Percentiles rank a stretch among this genome's conserved stretches.
Conservation (phyloP, 2,329 filamentous ascomycete genomes). For the Metarhizium rileyi region DNA sequence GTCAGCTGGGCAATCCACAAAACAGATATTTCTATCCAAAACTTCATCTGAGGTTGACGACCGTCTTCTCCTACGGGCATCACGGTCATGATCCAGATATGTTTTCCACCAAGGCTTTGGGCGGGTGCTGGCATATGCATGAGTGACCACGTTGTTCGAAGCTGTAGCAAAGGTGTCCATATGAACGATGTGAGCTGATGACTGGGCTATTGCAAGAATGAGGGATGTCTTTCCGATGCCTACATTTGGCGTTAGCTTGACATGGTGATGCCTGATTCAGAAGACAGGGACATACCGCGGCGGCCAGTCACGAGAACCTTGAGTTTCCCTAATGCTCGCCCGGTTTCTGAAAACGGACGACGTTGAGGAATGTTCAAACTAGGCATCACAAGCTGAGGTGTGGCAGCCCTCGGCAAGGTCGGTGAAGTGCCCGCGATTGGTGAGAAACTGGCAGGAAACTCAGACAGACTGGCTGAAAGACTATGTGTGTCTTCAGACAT, state of each 20-base stretch:
- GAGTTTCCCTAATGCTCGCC: slow-evolving; percentile 72
- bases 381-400: slow-evolving; percentile 91
- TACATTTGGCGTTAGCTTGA: slow-evolving; percentile 22
- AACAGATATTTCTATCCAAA: slow-evolving; percentile 85
- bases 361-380: slow-evolving; percentile 85
- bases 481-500: slow-evolving; percentile 20
- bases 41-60: slow-evolving; percentile 59
- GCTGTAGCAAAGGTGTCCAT: slow-evolving; percentile 55
- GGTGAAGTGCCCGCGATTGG: slow-evolving; percentile 11
- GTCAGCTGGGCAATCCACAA: slow-evolving; percentile 74
- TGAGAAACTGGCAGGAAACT: slow-evolving; percentile 12
- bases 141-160: slow-evolving; percentile 35
- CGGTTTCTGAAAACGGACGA: slow-evolving; percentile 79
- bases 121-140: slow-evolving; percentile 71
- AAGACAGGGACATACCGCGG: slow-evolving; percentile 39
- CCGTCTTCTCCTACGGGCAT: slow-evolving; percentile 52
- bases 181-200: slow-evolving; percentile 87
- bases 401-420: slow-evolving; percentile 13
- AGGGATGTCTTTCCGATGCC: slow-evolving; percentile 83
- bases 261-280: background rate
- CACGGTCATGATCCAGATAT: slow-evolving; percentile 55
- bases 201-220: slow-evolving; percentile 78
- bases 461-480: slow-evolving; percentile 13
- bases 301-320: slow-evolving; percentile 83
- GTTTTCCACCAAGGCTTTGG: slow-evolving; percentile 88